Evolutionary conservation across 2,329 filamentous ascomycete species (phyloP), one percentile per base, ranked within the genome.

Genomic region (Stagonosporopsis cucurbitacearum): DNA sequence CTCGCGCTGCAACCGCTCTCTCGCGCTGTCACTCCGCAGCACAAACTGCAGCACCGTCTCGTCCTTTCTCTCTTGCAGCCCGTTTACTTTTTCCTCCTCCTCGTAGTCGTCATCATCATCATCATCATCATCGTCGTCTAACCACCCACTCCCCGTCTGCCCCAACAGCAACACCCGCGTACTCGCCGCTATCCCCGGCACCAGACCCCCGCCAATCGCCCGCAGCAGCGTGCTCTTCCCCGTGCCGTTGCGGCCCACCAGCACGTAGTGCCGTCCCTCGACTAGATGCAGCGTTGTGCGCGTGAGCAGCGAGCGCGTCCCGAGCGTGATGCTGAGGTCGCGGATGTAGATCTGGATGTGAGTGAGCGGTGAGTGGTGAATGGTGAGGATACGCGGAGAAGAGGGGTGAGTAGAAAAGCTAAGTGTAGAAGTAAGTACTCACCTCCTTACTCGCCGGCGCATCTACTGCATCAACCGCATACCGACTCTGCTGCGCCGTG

Each of bases 151-250:
- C 13, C 65, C 46, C 4, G 70, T 75, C 57, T 77, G 75, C 1
- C 75, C 74, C 0, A 77, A 57, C 4, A 76, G 60, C 7, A 77
- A 50, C 19, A 77, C 72, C 2, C 62, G 59, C 8, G 72, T 69
- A 47, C 70, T 74, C 69, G 67, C 73, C 6, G 74, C 72, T 8
- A 77, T 75, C 0, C 90, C 91, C 0, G 91, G 90, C 15, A 96
- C 89, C 30, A 92, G 80, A 66, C 91, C 91, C 58, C 92, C 87
- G 4, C 87, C 88, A 63, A 96, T 87, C 1, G 91, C 90, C 67
- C 85, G 85, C 15, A 95, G 78, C 6, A 94, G 76, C 0, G 90
- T 94, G 4, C 90, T 93, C 70, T 96, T 96, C 6, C 91, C 92
- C 2, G 87, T 89, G 0, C 91, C 91, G 75, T 96, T 96, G 6